Conservation (phyloP, 2,329 filamentous ascomycete genomes). For the Colletotrichum horii region DNA sequence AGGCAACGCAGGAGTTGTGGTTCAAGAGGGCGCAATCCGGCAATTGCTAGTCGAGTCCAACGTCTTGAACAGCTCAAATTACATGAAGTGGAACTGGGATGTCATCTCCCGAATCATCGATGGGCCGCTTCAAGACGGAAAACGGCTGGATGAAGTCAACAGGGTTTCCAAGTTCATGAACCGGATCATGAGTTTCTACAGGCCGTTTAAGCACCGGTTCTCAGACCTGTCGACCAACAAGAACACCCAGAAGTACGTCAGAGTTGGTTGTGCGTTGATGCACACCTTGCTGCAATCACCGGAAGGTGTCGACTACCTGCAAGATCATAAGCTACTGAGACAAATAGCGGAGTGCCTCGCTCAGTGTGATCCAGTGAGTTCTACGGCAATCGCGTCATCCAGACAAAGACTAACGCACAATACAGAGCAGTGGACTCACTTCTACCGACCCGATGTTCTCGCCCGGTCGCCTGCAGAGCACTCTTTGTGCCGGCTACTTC, state of each 20-base stretch:
- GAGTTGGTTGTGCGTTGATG: slow-evolving; percentile 87
- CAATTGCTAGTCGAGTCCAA: slow-evolving; percentile 77
- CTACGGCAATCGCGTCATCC: not conserved
- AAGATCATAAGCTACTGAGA: slow-evolving; percentile 89
- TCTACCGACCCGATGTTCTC: slow-evolving; percentile 91
- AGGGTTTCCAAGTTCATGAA: slow-evolving; percentile 97
- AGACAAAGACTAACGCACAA: not conserved
- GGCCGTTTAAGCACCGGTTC: slow-evolving; percentile 96
- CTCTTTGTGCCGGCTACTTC: slow-evolving; percentile 91
- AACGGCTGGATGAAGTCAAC: slow-evolving; percentile 91
- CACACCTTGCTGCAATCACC: slow-evolving; percentile 83
- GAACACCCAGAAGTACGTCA: slow-evolving; percentile 91
- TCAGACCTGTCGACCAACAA: slow-evolving; percentile 89
- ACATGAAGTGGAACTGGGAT: slow-evolving; percentile 97
- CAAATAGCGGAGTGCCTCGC: slow-evolving; percentile 96
- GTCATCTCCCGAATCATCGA: slow-evolving; percentile 90
- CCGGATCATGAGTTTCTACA: slow-evolving; percentile 90
- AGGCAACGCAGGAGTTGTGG: slow-evolving; percentile 47
- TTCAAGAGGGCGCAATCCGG: slow-evolving; percentile 68
- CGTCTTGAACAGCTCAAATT: slow-evolving; percentile 88
- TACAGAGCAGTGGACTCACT: slow-evolving; percentile 71
- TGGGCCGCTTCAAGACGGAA: slow-evolving; percentile 88
- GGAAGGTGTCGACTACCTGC: slow-evolving; percentile 84
- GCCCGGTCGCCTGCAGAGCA: slow-evolving; percentile 81
- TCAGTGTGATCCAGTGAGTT: slow-evolving; percentile 83